A percentile compares a stretch with the other conserved stretches of the same genome.
phyloP scores from a whole-genome alignment of 1,139 yeast genomes.

The Hyphopichia fennica region DNA sequence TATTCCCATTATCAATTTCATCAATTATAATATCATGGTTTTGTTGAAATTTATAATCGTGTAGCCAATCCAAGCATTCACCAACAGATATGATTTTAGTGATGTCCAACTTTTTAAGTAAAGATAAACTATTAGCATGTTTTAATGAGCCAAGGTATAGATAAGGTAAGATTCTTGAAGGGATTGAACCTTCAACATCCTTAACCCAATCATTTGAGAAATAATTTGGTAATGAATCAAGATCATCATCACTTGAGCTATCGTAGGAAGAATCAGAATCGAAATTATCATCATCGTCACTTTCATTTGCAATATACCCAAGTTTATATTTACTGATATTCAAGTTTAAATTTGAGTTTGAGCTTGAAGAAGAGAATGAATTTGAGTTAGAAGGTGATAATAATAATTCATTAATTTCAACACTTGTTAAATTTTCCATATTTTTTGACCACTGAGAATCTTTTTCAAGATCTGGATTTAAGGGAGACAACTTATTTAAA shows the following conservation, averaged over 20 bases:
- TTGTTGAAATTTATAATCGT: conserved; percentile 28
- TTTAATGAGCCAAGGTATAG: conserved; percentile 80
- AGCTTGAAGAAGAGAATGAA: conserved; percentile 8
- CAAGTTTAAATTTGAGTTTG: conserved; percentile 2
- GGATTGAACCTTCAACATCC: conserved; percentile 61
- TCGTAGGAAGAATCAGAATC: conserved; percentile 9
- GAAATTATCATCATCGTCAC: conserved; percentile 11
- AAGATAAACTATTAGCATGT: conserved; percentile 74
- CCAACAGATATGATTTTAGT: conserved; percentile 84
- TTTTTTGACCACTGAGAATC: conserved; percentile 15
- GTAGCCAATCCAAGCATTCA: conserved; percentile 68
- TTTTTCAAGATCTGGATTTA: conserved; percentile 7
- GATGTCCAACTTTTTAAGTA: conserved; percentile 68
- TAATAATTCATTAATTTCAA: conserved; percentile 36
- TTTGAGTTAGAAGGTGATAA: conserved; percentile 12
- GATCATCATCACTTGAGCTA: conserved; percentile 2
- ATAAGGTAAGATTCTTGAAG: conserved; percentile 77
- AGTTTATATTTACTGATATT: conserved; percentile 15
- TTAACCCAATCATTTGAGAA: conserved; percentile 34
- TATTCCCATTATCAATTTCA: conserved; percentile 28
- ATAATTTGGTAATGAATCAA: conserved; percentile 4
- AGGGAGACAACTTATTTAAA: conserved; percentile 57
- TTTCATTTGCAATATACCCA: conserved; percentile 28
- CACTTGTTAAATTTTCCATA: conserved; percentile 28
- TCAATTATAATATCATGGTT: conserved; percentile 25